Evolutionary conservation across 2,329 filamentous ascomycete genomes (phyloP).

Genomic region (Aspergillus sp.): DNA sequence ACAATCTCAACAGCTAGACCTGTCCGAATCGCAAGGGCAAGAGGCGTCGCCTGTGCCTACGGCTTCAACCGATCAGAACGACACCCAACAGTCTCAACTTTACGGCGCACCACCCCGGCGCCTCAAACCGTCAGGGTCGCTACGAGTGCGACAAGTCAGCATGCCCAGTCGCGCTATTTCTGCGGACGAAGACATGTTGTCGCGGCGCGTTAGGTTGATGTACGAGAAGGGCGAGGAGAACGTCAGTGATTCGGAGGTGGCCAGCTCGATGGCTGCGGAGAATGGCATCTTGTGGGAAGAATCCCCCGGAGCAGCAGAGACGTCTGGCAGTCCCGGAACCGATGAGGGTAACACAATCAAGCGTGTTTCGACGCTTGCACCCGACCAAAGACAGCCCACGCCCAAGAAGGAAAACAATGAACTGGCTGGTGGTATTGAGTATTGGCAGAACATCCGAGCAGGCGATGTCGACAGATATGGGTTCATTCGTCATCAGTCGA

Average conservation of each 20-base stretch:
- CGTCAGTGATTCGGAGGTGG: conserved; percentile 37
- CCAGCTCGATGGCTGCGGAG: conserved; percentile 28
- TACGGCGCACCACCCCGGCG: conserved; percentile 10
- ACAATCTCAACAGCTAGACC: not conserved
- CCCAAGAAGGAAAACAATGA: conserved; percentile 48
- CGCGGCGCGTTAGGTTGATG: conserved; percentile 55
- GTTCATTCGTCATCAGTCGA: conserved; percentile 44
- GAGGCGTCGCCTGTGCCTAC: conserved; percentile 1
- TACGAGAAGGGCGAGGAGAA: conserved; percentile 54
- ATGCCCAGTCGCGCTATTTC: conserved; percentile 47
- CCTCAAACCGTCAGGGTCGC: conserved; percentile 27
- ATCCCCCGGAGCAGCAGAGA: conserved; percentile 11
- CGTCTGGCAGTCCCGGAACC: conserved; percentile 5
- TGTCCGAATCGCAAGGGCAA: not conserved
- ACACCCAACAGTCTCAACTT: conserved; percentile 1
- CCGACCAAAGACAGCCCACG: conserved; percentile 18
- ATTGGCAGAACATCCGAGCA: conserved; percentile 54
- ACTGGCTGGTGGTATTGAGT: conserved; percentile 55
- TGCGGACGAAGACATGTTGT: conserved; percentile 56
- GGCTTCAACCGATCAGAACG: conserved; percentile 11
- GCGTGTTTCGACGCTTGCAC: conserved; percentile 20
- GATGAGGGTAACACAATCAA: conserved; percentile 15
- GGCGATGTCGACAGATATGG: conserved; percentile 58
- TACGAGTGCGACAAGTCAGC: conserved; percentile 26
- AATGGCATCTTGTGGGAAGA: conserved; percentile 37